Conservation (phyloP, 2,329 filamentous ascomycete species). For the Bipolaris zeicola region DNA sequence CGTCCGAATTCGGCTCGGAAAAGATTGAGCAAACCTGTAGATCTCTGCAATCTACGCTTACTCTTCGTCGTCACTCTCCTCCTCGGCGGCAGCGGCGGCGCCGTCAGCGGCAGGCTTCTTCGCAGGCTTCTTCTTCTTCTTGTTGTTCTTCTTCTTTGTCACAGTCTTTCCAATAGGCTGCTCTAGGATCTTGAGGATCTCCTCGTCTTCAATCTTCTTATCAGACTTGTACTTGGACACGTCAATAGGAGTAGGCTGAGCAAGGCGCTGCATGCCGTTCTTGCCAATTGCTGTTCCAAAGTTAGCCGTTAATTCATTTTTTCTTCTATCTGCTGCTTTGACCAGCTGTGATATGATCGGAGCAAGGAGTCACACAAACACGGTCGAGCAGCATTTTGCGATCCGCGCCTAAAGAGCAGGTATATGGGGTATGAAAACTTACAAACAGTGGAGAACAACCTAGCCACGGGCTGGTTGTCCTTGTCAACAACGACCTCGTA, state of each 20-base stretch:
- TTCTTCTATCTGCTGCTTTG: neutral
- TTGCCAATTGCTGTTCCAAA: slow-evolving; percentile 80
- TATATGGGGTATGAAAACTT: slow-evolving; percentile 54
- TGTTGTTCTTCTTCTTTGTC: slow-evolving; percentile 85
- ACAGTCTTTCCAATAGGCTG: slow-evolving; percentile 72
- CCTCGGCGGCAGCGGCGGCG: slow-evolving; percentile 50
- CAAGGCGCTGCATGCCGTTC: slow-evolving; percentile 89
- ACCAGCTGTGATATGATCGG: neutral
- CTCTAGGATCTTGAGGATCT: slow-evolving; percentile 92
- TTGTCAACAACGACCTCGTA: slow-evolving; percentile 97
- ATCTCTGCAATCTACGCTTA: slow-evolving; percentile 24
- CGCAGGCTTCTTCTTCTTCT: slow-evolving; percentile 73
- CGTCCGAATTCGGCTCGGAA: slow-evolving; percentile 4
- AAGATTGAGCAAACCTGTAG: neutral
- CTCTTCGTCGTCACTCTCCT: slow-evolving; percentile 44
- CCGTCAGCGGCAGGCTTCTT: slow-evolving; percentile 65
- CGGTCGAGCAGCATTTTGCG: slow-evolving; percentile 1
- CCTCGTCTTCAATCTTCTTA: slow-evolving; percentile 97
- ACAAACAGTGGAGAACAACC: slow-evolving; percentile 92
- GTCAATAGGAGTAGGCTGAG: slow-evolving; percentile 76
- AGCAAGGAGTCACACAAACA: neutral
- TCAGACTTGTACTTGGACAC: slow-evolving; percentile 85
- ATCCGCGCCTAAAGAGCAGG: neutral
- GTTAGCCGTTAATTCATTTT: slow-evolving; percentile 18
- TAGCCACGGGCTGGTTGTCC: slow-evolving; percentile 81